Evolutionary conservation across 2,329 filamentous ascomycete species (phyloP), one percentile per base, ranked within the genome.

Genomic region (Cryphonectria radicalis): DNA sequence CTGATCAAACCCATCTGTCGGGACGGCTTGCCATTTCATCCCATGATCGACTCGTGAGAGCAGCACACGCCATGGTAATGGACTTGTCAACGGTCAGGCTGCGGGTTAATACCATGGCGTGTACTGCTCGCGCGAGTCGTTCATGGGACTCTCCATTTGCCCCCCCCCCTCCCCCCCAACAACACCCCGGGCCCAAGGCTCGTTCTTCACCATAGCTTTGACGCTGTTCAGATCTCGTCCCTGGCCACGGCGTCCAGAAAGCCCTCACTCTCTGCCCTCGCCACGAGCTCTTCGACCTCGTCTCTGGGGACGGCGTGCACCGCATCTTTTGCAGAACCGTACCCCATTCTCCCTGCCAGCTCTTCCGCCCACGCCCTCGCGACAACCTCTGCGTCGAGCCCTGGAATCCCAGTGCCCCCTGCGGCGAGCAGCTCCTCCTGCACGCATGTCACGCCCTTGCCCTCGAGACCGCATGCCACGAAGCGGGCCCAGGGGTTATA

Each of bases 401-500:
- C 72, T 35, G 63, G 66, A 19, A 67, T 64, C 46, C 70, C 67
- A 6, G 17, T 14, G 69, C 63, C 63, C 13, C 63, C 66, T 70
- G 53, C 69, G 40, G 60, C 72, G 53, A 77, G 78, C 66, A 84
- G 73, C 79, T 92, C 86, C 55, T 82, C 84, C 74, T 84, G 83
- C 71, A 97, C 86, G 79, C 89, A 95, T n/a, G 93, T 97, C 68
- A 93, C 91, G 72, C 87, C 85, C 82, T 92, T 93, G 35, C 92
- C 95, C 73, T 91, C 90, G 55, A 98, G 81, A 0, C 96, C 96
- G 84, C 95, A 98, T 19, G 94, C 92, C n/a, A 95, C 91, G 79
- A 98, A 97, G 73, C 95, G 87, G 60, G 80, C 80, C 88, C 88
- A 90, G 0, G 88, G 87, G 73, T 89, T 89, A 4, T 87, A 84